A percentile compares a stretch with the other conserved stretches of the same genome.
Evolutionary conservation across 371 early-diverging fungal genomes (phyloP).

Genomic region (Lichtheimia ramosa): DNA sequence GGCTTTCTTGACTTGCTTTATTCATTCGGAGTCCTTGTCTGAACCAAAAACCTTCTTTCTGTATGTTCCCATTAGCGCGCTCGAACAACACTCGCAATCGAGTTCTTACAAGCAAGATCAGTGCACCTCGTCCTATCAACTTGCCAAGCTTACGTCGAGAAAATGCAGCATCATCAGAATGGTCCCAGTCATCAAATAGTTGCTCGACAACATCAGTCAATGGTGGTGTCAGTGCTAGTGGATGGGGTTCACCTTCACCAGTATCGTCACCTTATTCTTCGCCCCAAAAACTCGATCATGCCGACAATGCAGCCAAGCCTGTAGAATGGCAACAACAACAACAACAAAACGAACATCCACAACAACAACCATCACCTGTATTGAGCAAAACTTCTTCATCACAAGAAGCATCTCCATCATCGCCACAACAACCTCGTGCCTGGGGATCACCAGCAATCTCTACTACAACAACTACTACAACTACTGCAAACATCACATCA

Average conservation of each 20-base stretch:
- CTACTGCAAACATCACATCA: constrained; percentile 8
- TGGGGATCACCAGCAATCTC: constrained; percentile 7
- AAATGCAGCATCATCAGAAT: constrained; percentile 21
- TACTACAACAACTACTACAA: constrained; percentile 4
- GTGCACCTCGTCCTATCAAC: constrained; percentile 52
- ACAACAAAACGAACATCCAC: constrained; percentile 4
- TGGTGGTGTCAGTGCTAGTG: constrained; percentile 15
- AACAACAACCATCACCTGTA: constrained; percentile 6
- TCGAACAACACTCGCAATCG: constrained; percentile 30
- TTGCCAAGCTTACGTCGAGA: constrained; percentile 47
- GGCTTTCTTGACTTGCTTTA: too few relatives aligned
- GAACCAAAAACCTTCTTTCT: too few relatives aligned
- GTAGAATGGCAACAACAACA: constrained; percentile 3
- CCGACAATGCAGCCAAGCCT: not conserved
- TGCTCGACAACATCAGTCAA: constrained; percentile 5
- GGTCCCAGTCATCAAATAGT: constrained; percentile 13
- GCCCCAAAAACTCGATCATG: constrained; percentile 12
- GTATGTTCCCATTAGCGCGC: constrained; percentile 11
- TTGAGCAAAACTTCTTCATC: constrained; percentile 6
- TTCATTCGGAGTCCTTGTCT: too few relatives aligned
- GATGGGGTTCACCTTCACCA: constrained; percentile 39
- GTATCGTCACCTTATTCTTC: constrained; percentile 15
- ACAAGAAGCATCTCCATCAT: constrained; percentile 7
- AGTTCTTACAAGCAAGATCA: constrained; percentile 36
- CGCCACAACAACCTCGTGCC: constrained; percentile 11